A percentile compares a stretch with the other conserved stretches of the same genome.
Evolutionary conservation across 1,284 basidiomycete genomes (phyloP).

Genomic region (Ustanciosporium gigantosporum): DNA sequence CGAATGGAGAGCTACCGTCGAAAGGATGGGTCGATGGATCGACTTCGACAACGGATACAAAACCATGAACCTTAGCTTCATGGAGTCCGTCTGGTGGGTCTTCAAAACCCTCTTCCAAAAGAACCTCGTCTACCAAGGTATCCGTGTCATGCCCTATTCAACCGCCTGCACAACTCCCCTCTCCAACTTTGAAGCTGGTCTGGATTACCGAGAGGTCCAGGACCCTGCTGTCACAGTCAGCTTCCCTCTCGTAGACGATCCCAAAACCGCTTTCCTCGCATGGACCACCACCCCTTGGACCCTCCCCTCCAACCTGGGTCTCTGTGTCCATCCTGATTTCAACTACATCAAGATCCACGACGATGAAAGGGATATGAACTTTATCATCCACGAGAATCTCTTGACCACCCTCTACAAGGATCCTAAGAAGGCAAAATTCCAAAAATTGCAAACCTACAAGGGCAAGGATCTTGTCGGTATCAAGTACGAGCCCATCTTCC

Average conservation of each 20-base stretch:
- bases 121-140: slow-evolving; percentile 88
- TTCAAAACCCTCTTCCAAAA: slow-evolving; percentile 91
- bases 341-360: slow-evolving; percentile 98
- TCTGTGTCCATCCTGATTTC: slow-evolving; percentile 94
- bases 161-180: slow-evolving; percentile 93
- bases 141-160: slow-evolving; percentile 98
- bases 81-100: slow-evolving; percentile 99
- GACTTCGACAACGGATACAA: slow-evolving; percentile 99
- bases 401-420: slow-evolving; percentile 93
- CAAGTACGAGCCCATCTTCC: slow-evolving; percentile 93
- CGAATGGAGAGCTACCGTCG: slow-evolving; percentile 93
- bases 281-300: slow-evolving; percentile 99
- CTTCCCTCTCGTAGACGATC: slow-evolving; percentile 91
- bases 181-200: slow-evolving; percentile 96
- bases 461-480: slow-evolving; percentile 93
- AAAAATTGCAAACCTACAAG: slow-evolving; percentile 79
- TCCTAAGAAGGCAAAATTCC: slow-evolving; percentile 94
- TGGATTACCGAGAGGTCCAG: slow-evolving; percentile 88
- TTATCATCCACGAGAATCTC: slow-evolving; percentile 87
- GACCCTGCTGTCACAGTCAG: slow-evolving; percentile 93
- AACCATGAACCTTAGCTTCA: slow-evolving; percentile 88
- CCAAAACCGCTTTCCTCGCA: slow-evolving; percentile 84
- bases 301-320: slow-evolving; percentile 87
- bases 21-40: slow-evolving; percentile 99
- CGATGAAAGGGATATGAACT: slow-evolving; percentile 81